These are phyloP conservation scores for Taphrina wiesneri DNA, from an alignment of 1,139 yeast genomes.

Conservation along the genomic window DNA sequence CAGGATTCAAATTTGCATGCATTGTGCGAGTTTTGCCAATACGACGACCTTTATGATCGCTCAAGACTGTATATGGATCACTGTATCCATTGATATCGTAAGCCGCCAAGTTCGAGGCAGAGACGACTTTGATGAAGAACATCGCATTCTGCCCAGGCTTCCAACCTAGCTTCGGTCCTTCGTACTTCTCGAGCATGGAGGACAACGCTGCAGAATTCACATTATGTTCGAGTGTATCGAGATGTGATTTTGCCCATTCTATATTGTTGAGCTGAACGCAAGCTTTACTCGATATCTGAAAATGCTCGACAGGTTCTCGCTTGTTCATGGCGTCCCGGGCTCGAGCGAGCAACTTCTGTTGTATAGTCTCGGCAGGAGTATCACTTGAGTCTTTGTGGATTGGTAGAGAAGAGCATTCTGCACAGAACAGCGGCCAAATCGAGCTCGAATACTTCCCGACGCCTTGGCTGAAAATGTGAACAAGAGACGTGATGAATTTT, in stretches of 20 bases:
- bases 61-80: conserved; percentile 65
- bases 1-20: conserved; percentile 65
- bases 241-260: conserved; percentile 59
- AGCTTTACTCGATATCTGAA: conserved; percentile 57
- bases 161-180: conserved; percentile 40
- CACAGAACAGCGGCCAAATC: conserved; percentile 53
- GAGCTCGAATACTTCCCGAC: conserved; percentile 56
- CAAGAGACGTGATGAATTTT: conserved; percentile 57
- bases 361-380: conserved; percentile 39
- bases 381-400: conserved; percentile 39
- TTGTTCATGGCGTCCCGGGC: conserved; percentile 52
- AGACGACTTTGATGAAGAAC: conserved; percentile 65
- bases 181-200: conserved; percentile 47
- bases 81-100: conserved; percentile 57
- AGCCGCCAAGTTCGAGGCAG: conserved; percentile 69
- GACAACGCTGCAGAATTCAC: conserved; percentile 66
- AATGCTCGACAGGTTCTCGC: conserved; percentile 56
- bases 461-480: conserved; percentile 65
- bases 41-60: conserved; percentile 62
- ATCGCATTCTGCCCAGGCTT: conserved; percentile 45
- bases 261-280: conserved; percentile 77
- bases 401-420: conserved; percentile 47
- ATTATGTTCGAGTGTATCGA: conserved; percentile 61
- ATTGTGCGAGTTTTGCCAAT: conserved; percentile 73
- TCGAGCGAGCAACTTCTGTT: conserved; percentile 48